Evolutionary conservation across 2,329 filamentous ascomycete genomes (phyloP), one percentile per base, ranked within the genome.

Genomic region (Proliferodiscus dingleyae): DNA sequence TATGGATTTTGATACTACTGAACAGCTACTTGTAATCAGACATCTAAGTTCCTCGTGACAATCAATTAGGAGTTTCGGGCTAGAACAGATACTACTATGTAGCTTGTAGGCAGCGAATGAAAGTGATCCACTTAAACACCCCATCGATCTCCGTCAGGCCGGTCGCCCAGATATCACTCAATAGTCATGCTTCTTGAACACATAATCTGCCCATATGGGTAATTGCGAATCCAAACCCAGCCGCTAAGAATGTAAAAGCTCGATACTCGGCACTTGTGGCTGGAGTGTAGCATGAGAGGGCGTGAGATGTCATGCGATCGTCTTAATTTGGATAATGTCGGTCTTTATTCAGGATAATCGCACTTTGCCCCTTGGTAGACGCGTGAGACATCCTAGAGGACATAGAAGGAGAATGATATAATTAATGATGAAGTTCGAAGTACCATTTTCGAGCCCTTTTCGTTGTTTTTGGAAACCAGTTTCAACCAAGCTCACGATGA

Each of bases 291-390:
- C 33, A 33, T 11, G 13, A 8, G 18, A 24, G n/a, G 18, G 23
- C 11, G n/a, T 9, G 39, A n/a, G 34, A 34, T 21, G 18, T 19
- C 39, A 32, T 34, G 39, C 34, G 39, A 42, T n/a, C 8, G n/a
- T 7, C 39, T 13, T 15, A 42, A 42, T 42, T 19, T 42, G 39
- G 39, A 34, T 42, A 42, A 42, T 32, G 32, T 26, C 23, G 10
- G n/a, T 8, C 6, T 41, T 24, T 18, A 32, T 42, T 34, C 29
- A 42, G 39, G 39, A 33, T 42, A 42, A 42, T 41, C n/a, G 15
- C 29, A 30, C 13, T 34, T 15, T 18, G 26, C 10, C 23, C 39
- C 18, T 34, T 34, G 32, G 15, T 8, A 19, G 32, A 9, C 15
- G 7, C 4, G 32, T 8, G 32, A 16, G 10, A n/a, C n/a, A n/a